phyloP scores from a whole-genome alignment of 208 protist genomes.

The Acanthamoeba healyi region DNA sequence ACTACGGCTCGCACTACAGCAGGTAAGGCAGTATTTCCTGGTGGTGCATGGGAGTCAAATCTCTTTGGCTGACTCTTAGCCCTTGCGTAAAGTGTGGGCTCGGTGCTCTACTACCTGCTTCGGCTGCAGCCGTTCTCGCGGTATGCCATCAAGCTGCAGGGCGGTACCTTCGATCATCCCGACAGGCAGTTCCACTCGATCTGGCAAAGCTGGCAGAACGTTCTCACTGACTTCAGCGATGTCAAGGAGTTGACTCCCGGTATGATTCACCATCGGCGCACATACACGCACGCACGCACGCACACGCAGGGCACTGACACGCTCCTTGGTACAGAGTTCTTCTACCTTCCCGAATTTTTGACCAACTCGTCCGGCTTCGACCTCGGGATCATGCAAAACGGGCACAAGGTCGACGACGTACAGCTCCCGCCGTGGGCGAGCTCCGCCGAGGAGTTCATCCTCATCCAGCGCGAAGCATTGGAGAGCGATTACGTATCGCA shows the following conservation, averaged over 20 bases:
- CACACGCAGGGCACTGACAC: constrained; percentile 93
- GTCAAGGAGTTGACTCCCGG: constrained; percentile 91
- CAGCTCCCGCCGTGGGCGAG: constrained; percentile 95
- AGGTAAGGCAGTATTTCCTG: constrained; percentile 96
- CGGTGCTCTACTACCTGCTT: constrained; percentile 97
- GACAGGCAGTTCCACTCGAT: constrained; percentile 95
- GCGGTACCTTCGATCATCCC: constrained; percentile 74
- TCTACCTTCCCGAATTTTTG: constrained; percentile 97
- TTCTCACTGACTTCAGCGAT: constrained; percentile 91
- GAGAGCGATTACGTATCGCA: constrained; percentile 84
- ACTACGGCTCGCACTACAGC: constrained; percentile 97
- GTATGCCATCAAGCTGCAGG: constrained; percentile 88
- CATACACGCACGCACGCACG: constrained; percentile 97
- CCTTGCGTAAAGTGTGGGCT: constrained; percentile 94
- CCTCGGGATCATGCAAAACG: constrained; percentile 90
- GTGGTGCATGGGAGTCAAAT: constrained; percentile 97
- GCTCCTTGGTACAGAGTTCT: constrained; percentile 97
- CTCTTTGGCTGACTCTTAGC: constrained; percentile 88
- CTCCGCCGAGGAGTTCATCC: constrained; percentile 69
- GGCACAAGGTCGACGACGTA: constrained; percentile 92
- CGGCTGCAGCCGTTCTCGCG: constrained; percentile 98
- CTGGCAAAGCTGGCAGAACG: constrained; percentile 90
- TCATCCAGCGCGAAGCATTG: constrained; percentile 93
- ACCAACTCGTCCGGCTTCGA: constrained; percentile 94
- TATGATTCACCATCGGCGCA: no score